These are phyloP conservation scores for Scenedesmus sp. DNA, from an alignment of 163 green algal species.

Conservation along the genomic window DNA sequence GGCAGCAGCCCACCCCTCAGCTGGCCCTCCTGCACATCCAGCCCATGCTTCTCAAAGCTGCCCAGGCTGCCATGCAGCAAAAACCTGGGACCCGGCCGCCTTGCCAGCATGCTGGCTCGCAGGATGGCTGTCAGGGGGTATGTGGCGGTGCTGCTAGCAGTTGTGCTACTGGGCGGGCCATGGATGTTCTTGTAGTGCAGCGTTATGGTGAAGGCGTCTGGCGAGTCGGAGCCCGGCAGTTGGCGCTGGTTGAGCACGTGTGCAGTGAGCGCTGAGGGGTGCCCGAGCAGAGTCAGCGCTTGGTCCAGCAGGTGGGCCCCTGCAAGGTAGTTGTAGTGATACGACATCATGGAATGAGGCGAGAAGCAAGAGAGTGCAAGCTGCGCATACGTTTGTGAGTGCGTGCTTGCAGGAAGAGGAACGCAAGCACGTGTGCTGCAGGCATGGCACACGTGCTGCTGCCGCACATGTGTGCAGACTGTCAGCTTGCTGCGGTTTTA, in stretches of 20 bases:
- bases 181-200: constrained; percentile 27
- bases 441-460: too few relatives aligned
- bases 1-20: not conserved
- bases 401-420: too few relatives aligned
- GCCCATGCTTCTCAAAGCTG: constrained; percentile 32
- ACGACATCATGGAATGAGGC: too few relatives aligned
- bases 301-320: constrained; percentile 42
- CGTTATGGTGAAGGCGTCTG: constrained; percentile 41
- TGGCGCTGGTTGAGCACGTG: constrained; percentile 39
- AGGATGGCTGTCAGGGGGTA: constrained; percentile 15
- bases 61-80: constrained; percentile 20
- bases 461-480: not conserved
- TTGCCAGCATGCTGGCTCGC: constrained; percentile 17
- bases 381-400: too few relatives aligned
- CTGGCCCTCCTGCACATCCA: constrained; percentile 45
- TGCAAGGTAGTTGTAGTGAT: not conserved
- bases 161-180: not conserved
- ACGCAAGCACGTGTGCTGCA: too few relatives aligned
- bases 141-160: not conserved
- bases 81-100: constrained; percentile 29
- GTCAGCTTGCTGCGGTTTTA: too few relatives aligned
- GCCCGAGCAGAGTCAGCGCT: constrained; percentile 34
- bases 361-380: too few relatives aligned
- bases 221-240: constrained; percentile 22
- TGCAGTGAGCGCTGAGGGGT: not conserved